phyloP scores from a whole-genome alignment of 1,284 basidiomycete genomes.

The Trichosporon sp. region DNA sequence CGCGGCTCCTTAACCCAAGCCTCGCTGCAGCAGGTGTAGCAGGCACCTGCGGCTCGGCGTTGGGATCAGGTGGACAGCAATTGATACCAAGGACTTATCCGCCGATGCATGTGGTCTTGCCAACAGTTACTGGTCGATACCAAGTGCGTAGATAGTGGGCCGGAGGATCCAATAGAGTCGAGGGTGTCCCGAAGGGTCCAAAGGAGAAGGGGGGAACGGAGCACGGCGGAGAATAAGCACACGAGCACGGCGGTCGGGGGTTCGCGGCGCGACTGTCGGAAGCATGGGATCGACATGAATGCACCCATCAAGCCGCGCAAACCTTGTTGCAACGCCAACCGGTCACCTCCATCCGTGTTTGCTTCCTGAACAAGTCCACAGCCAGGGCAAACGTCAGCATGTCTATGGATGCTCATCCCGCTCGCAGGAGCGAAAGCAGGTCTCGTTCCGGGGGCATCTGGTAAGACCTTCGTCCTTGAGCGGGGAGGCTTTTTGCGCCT shows the following conservation, averaged over 20 bases:
- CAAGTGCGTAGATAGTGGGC: not conserved
- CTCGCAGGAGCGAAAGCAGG: not conserved
- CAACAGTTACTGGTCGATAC: not conserved
- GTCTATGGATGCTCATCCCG: not conserved
- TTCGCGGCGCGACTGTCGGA: not conserved
- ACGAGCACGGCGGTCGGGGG: not conserved
- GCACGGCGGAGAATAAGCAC: constrained; percentile 4
- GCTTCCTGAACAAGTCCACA: not conserved
- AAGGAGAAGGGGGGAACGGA: not conserved
- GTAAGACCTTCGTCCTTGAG: not conserved
- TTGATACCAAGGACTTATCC: not conserved
- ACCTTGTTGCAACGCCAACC: not conserved
- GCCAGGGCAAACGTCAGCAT: not conserved
- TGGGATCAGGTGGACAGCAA: constrained; percentile 1
- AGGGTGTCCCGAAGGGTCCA: not conserved
- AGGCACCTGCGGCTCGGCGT: not conserved
- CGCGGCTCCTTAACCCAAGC: constrained; percentile 8
- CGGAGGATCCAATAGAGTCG: not conserved
- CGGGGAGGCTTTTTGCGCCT: not conserved
- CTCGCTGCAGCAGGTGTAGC: not conserved
- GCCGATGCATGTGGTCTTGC: not conserved
- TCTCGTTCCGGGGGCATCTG: not conserved
- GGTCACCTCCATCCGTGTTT: not conserved
- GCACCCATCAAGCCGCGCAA: not conserved
- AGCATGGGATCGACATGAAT: constrained; percentile 7